Percentiles rank a stretch among this genome's conserved stretches.
These are phyloP conservation scores for Solanum chmielewskii DNA, from an alignment of 257 asterid genomes.

Conservation along the genomic window DNA sequence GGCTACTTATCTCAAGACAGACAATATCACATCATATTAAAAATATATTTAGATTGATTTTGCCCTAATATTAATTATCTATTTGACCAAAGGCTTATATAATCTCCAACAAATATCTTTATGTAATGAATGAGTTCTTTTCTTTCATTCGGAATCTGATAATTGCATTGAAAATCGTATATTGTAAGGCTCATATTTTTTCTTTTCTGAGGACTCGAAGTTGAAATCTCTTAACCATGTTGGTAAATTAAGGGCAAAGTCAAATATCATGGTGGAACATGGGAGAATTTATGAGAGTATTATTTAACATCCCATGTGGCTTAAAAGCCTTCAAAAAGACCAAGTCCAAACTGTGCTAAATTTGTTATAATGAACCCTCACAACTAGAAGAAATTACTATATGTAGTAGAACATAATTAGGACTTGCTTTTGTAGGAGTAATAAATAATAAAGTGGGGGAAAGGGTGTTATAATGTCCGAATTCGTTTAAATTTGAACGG, in stretches of 20 bases:
- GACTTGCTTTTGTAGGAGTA: background rate
- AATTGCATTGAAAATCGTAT: rapidly evolving
- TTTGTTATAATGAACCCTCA: too few relatives aligned
- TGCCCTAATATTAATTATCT: background rate
- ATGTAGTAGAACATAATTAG: background rate
- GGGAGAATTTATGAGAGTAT: background rate
- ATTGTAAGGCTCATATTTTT: background rate
- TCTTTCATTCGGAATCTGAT: background rate
- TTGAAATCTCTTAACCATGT: background rate
- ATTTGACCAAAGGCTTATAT: background rate
- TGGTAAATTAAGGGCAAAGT: background rate
- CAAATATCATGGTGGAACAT: background rate
- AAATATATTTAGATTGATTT: background rate
- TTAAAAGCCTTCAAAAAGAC: background rate
- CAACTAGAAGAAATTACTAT: too few relatives aligned
- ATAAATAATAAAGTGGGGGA: background rate
- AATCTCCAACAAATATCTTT: background rate
- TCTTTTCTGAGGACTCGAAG: background rate
- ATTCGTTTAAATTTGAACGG: background rate
- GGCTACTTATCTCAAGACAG: background rate
- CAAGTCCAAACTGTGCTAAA: background rate
- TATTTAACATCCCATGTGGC: background rate
- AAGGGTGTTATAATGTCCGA: background rate
- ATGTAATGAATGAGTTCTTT: background rate
- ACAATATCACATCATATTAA: background rate